Conservation (phyloP, 352 stramenopile genomes). For the Pythium folliculosum region DNA sequence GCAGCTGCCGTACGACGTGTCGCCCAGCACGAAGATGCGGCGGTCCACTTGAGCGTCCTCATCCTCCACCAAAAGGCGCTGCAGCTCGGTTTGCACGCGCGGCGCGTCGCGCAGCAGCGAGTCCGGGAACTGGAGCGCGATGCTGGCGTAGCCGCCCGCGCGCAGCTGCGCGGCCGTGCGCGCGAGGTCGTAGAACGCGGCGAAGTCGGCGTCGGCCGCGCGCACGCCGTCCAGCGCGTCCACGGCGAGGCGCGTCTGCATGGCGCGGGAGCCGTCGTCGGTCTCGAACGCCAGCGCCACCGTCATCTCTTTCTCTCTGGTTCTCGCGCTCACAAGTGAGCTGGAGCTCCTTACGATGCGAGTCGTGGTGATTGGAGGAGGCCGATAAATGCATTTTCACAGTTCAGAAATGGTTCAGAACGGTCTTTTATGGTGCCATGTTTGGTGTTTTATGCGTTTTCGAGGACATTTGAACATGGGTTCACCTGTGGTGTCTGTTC, state of each 20-base stretch:
- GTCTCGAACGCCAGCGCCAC: constrained; percentile 78
- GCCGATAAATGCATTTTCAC: background rate
- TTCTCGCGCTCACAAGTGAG: background rate
- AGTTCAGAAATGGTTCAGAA: background rate
- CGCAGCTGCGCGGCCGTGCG: constrained; percentile 66
- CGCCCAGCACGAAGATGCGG: constrained; percentile 93
- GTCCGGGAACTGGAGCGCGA: constrained; percentile 96
- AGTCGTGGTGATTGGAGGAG: background rate
- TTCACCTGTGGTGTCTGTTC: background rate
- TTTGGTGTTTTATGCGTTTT: background rate
- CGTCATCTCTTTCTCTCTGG: constrained; percentile 40
- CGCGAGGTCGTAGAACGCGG: constrained; percentile 64
- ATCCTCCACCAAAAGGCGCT: constrained; percentile 36
- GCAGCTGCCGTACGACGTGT: constrained; percentile 96
- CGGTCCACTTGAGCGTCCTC: no score
- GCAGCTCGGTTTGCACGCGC: constrained; percentile 80
- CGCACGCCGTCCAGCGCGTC: constrained; percentile 59
- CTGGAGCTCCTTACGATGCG: background rate
- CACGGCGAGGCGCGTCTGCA: constrained; percentile 66
- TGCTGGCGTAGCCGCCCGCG: constrained; percentile 55
- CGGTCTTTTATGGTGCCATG: background rate
- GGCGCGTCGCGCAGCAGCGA: constrained; percentile 89
- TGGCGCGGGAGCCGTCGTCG: constrained; percentile 78
- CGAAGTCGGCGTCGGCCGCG: constrained; percentile 37
- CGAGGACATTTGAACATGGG: background rate